Base-by-base conservation (phyloP, 148 eudicot genomes). In the Spergularia bocconei region DNA sequence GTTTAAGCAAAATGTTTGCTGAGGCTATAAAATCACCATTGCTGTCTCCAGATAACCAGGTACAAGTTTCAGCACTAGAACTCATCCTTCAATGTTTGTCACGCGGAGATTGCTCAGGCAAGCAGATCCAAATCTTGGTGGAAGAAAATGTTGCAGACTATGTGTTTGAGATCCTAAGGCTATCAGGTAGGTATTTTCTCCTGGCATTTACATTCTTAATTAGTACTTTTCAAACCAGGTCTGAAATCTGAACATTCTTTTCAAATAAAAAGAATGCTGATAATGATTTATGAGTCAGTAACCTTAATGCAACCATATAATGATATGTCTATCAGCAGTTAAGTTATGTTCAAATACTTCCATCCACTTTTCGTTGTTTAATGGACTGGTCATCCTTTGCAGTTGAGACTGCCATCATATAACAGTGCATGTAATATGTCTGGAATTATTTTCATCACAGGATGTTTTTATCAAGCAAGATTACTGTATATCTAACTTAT, bases 21-120 rank as follows among this genome's bases (percentile, higher is more conserved):
- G 99, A 95, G 87, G 99, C 99, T 38, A 86, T 92, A 71, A 95
- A 92, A 82, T 90, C 89, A 38, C 92, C 99, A 16, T 73, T 95
- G 83, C 96, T 95, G 73, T 95, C 97, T 77, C 79, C 96, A 29
- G 97, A 92, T 79, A 81, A 72, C 61, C 81, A 92, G 82, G 92
- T 95, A 79, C 99, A 95, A 79, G 79, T 79, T 66, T 86, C 91
- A 67, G 82, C 96, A 65, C 82, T 95, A 77, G 91, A 90, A 69
- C 80, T 95, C 52, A 79, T 92, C 21, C 78, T 76, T 83, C 79
- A 82, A 39, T 90, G 89, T 86, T 78, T 95, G 74, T 89, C 91
- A 69, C 70, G 82, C 25, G 89, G 81, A 64, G 88, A 79, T 69
- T 82, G 78, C 76, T 79, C 92, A 56, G 70, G 69, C 82, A 90